These are phyloP conservation scores for Malassezia sympodialis DNA, from an alignment of 1,284 basidiomycete species.

Conservation along the genomic window DNA sequence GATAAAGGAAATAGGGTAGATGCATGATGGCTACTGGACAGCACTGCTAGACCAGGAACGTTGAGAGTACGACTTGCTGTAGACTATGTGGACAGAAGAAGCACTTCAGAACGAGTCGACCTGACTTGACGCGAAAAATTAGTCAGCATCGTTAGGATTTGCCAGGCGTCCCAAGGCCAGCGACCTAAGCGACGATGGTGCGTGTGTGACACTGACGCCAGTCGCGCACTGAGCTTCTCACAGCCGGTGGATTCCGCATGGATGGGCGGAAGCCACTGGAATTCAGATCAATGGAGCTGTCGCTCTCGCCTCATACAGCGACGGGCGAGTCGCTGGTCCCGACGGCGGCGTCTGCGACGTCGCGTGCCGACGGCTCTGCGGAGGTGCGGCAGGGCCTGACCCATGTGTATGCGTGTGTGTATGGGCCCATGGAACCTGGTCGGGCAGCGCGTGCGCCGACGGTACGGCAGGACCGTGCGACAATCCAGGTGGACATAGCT, in stretches of 20 bases:
- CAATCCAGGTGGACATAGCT: conserved; percentile 59
- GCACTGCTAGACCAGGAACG: too few relatives aligned
- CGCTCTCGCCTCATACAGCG: conserved; percentile 62
- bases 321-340: conserved; percentile 3
- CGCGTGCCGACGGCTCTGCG: conserved; percentile 68
- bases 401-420: conserved; percentile 71
- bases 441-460: conserved; percentile 38
- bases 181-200: conserved; percentile 7
- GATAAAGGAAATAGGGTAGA: too few relatives aligned
- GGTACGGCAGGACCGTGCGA: conserved; percentile 50
- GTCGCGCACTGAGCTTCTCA: conserved; percentile 76
- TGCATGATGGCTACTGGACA: too few relatives aligned
- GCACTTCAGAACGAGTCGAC: too few relatives aligned
- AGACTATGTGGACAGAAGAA: not conserved
- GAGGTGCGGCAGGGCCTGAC: conserved; percentile 80
- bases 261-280: conserved; percentile 85
- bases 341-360: conserved; percentile 16
- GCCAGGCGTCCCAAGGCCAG: not conserved
- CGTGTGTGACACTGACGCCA: conserved; percentile 8
- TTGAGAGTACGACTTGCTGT: not conserved
- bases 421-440: conserved; percentile 74
- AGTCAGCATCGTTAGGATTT: conserved; percentile 1
- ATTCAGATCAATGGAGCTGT: conserved; percentile 69
- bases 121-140: not conserved
- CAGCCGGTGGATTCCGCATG: conserved; percentile 68